Evolutionary conservation across 306 rosid genomes (phyloP).

Genomic region (Acacia melanoxylon): DNA sequence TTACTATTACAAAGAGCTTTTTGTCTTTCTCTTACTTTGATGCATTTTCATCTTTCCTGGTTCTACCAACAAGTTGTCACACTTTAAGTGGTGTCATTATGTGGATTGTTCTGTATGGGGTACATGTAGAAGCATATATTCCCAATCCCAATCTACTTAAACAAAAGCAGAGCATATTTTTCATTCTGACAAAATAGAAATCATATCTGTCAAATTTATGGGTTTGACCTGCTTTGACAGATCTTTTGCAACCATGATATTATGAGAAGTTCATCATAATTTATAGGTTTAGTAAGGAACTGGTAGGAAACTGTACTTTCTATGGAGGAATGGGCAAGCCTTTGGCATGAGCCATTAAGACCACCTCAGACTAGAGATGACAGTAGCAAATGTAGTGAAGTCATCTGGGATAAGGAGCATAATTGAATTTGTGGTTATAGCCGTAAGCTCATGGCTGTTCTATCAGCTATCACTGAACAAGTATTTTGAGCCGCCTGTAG

Average conservation of each 20-base stretch:
- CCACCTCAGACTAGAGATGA: too few species aligned
- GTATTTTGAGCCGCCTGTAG: too few species aligned
- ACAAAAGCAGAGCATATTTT: conserved; percentile 14
- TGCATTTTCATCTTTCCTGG: conserved; percentile 25
- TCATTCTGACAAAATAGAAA: background rate
- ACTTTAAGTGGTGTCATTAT: conserved; percentile 9
- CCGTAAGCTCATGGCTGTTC: too few species aligned
- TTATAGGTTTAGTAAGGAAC: background rate
- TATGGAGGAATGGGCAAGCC: too few species aligned
- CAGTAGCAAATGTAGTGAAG: too few species aligned
- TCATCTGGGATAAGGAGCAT: too few species aligned
- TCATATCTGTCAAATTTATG: background rate
- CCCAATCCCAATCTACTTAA: background rate
- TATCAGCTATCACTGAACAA: too few species aligned
- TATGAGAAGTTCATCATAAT: background rate
- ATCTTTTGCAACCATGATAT: background rate
- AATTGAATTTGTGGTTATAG: too few species aligned
- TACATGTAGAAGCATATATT: conserved; percentile 18
- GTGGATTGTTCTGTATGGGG: conserved; percentile 14
- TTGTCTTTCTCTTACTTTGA: conserved; percentile 34
- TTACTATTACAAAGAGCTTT: background rate
- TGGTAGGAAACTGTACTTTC: background rate
- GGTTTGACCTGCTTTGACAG: conserved; percentile 34
- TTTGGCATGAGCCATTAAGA: too few species aligned
- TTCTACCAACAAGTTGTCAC: conserved; percentile 12